phyloP scores from a whole-genome alignment of 805 yeast genomes.

The Monosporozyma yasuniensis region DNA sequence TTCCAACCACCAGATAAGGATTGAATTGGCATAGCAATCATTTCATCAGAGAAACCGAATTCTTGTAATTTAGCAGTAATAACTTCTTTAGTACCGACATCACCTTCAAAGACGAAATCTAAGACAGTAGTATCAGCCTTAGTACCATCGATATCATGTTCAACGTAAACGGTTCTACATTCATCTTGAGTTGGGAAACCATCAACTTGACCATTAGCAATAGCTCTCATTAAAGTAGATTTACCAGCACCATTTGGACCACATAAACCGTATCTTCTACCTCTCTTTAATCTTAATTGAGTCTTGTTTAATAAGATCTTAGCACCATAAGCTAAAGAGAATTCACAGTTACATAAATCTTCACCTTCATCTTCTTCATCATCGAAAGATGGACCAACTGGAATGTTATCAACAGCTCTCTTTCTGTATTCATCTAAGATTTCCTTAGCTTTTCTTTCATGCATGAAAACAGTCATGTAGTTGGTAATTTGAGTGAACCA shows the following conservation, averaged over 20 bases:
- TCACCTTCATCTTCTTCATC: constrained; percentile 98
- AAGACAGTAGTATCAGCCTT: constrained; percentile 92
- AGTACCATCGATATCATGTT: constrained; percentile 98
- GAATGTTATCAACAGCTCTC: constrained; percentile 96
- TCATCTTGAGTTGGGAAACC: constrained; percentile 99
- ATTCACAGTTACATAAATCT: constrained; percentile 99
- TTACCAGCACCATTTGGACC: constrained; percentile 99
- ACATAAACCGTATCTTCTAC: constrained; percentile 98
- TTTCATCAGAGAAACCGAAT: constrained; percentile 89
- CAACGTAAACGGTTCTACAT: constrained; percentile 98
- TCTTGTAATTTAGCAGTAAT: constrained; percentile 71
- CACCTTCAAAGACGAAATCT: constrained; percentile 75
- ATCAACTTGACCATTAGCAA: constrained; percentile 97
- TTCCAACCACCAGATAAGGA: constrained; percentile 99
- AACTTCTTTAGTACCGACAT: constrained; percentile 65
- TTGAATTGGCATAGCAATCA: constrained; percentile 88
- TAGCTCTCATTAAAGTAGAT: constrained; percentile 95
- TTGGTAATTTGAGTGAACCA: constrained; percentile 88
- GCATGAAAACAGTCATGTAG: constrained; percentile 92
- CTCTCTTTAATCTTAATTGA: constrained; percentile 96
- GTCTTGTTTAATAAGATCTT: constrained; percentile 99
- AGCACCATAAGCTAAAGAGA: constrained; percentile 99
- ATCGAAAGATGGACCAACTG: constrained; percentile 90
- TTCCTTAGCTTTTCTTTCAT: constrained; percentile 84
- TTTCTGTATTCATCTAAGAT: constrained; percentile 90